These are phyloP conservation scores for Xylariaceae sp. DNA, from an alignment of 2,329 filamentous ascomycete genomes.

Conservation along the genomic window DNA sequence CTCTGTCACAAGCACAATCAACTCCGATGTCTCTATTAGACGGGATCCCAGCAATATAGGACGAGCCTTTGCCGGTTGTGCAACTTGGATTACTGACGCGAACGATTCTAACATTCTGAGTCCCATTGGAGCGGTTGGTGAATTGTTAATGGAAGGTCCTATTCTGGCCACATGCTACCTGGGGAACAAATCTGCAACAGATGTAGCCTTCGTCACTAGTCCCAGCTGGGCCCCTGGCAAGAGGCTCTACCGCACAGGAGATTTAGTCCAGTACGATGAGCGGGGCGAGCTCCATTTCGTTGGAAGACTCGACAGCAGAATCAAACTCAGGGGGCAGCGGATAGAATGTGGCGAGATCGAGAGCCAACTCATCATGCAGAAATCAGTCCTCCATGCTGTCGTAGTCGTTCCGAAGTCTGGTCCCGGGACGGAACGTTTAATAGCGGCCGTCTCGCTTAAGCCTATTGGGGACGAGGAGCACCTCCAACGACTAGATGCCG, in stretches of 20 bases:
- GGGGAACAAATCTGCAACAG: conserved; percentile 1
- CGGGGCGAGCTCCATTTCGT: conserved; percentile 3
- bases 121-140: conserved; percentile 5
- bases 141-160: conserved; percentile 5
- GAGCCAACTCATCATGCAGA: conserved; percentile 1
- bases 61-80: no score
- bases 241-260: conserved; percentile 8
- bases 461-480: background rate
- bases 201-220: conserved; percentile 2
- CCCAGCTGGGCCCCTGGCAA: conserved; percentile 1
- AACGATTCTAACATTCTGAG: no score
- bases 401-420: conserved; percentile 4
- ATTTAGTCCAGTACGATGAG: conserved; percentile 5
- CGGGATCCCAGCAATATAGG: no score
- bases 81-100: no score
- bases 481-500: background rate
- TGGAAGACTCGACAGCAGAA: conserved; percentile 7
- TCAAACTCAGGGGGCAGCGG: conserved; percentile 6
- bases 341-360: conserved; percentile 8
- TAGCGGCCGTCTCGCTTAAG: conserved; percentile 4
- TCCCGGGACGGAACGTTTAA: conserved; percentile 2
- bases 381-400: conserved; percentile 2
- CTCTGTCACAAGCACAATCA: no score
- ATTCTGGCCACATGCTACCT: conserved; percentile 6
- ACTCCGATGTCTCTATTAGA: no score